Evolutionary conservation across 208 protist genomes (phyloP), one percentile per base, ranked within the genome.

Genomic region (Giardia muris): DNA sequence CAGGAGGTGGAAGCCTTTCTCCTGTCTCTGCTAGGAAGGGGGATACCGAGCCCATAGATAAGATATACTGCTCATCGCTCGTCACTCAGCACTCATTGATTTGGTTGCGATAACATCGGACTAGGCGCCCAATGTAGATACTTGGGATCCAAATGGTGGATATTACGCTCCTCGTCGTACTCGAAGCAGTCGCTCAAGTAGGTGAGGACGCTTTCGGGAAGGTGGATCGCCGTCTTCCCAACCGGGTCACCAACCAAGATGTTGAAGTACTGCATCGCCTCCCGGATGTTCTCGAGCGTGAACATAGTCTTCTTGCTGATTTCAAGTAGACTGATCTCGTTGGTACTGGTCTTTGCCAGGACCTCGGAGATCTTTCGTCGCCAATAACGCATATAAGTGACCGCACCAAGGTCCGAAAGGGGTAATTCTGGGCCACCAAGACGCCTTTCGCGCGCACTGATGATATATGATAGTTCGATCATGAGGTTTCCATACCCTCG

Each of bases 341-440:
- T 39, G 30, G 57, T 76, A 30, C 19, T 76, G 57, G n/a, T 89
- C 39, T 43, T 3, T 46, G 45, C 42, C 19, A 90, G 87, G 2
- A 47, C n/a, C n/a, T 90, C 43, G 44, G 2, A 47, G n/a, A 90
- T 2, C 1, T 46, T 0, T 44, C 1, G n/a, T n/a, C 48, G 19
- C 87, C 87, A 90, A 90, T 90, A 90, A 4, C 42, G 2, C 45
- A 47, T 48, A n/a, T 47, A 90, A 1, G 87, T 67, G 45, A 47
- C 2, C 0, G 42, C 0, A 1, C 87, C 87, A 2, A 90, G 44
- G 44, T 90, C 87, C 45, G 87, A 90, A 2, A 90, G 87, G n/a
- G 87, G 87, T n/a, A 47, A 22, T n/a, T 90, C 87, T 48, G 87
- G 87, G 0, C 43, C 2, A n/a, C 87, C 87, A 10, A 90, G 2